phyloP scores from a whole-genome alignment of 2,329 filamentous ascomycete genomes.

The Scytalidium sp. region DNA sequence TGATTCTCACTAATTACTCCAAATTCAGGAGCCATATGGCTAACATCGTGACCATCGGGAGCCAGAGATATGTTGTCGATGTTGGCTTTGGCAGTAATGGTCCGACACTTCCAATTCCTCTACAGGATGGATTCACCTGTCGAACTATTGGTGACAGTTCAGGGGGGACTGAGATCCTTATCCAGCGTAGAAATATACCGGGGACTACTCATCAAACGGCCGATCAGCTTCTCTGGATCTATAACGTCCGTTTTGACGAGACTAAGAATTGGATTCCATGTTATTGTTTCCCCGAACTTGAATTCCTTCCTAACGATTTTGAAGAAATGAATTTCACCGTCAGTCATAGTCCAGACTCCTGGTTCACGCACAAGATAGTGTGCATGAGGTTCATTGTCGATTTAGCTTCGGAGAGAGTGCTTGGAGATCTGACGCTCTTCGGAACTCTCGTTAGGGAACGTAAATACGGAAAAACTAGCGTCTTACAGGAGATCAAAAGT shows the following conservation, averaged over 20 bases:
- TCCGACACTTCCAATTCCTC: slow-evolving; percentile 51
- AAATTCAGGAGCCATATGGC: slow-evolving; percentile 52
- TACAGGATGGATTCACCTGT: slow-evolving; percentile 29
- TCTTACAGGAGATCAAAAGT: slow-evolving; percentile 40
- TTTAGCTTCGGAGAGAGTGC: slow-evolving; percentile 36
- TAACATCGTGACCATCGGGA: slow-evolving; percentile 52
- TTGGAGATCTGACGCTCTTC: slow-evolving; percentile 48
- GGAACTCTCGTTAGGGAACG: slow-evolving; percentile 49
- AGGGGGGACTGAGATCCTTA: slow-evolving; percentile 33
- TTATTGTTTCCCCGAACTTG: slow-evolving; percentile 60
- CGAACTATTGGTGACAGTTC: not conserved
- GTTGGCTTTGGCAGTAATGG: slow-evolving; percentile 62
- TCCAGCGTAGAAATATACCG: slow-evolving; percentile 46
- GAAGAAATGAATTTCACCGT: slow-evolving; percentile 55
- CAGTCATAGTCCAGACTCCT: slow-evolving; percentile 43
- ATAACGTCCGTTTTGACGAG: slow-evolving; percentile 48
- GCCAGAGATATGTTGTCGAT: slow-evolving; percentile 49
- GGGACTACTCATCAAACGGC: slow-evolving; percentile 33
- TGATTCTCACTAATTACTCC: not conserved
- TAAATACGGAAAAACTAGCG: slow-evolving; percentile 41
- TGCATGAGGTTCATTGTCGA: slow-evolving; percentile 54
- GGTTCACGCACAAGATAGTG: slow-evolving; percentile 52
- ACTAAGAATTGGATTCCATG: slow-evolving; percentile 50
- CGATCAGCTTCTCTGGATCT: slow-evolving; percentile 54
- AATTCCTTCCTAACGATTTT: slow-evolving; percentile 61